Conservation (phyloP, 176 grass and related monocot species). For the Oryza rufipogon region DNA sequence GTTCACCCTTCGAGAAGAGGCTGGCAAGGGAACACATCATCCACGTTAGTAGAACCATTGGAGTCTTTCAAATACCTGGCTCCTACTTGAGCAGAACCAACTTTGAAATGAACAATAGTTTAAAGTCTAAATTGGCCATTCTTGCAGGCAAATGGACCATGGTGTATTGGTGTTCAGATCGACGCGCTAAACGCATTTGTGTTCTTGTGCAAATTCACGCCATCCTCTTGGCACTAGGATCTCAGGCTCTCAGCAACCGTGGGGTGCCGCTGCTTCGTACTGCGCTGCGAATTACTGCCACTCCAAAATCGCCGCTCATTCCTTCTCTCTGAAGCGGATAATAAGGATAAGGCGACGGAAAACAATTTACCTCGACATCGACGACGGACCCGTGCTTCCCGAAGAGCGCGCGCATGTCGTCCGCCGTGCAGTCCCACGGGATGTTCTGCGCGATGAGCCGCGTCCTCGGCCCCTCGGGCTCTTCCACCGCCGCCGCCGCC, state of each 20-base stretch:
- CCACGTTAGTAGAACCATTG: not conserved
- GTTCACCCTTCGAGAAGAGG: constrained; percentile 14
- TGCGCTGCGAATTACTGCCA: not conserved
- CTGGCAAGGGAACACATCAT: not conserved
- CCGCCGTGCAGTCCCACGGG: constrained; percentile 77
- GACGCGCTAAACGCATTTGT: not conserved
- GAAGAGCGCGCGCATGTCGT: constrained; percentile 82
- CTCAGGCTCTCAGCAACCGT: not conserved
- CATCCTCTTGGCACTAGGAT: not conserved
- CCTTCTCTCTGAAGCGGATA: not conserved
- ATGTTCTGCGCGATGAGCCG: constrained; percentile 87
- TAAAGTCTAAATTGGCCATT: not conserved
- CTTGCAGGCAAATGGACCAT: not conserved
- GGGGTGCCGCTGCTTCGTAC: not conserved
- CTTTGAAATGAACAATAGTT: not conserved
- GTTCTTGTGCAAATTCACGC: not conserved
- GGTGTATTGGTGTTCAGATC: not conserved
- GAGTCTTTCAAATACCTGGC: not conserved
- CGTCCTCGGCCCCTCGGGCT: constrained; percentile 42
- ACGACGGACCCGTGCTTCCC: constrained; percentile 73
- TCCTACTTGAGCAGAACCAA: not conserved
- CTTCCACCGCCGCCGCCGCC: constrained; percentile 34
- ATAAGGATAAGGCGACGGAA: constrained; percentile 23
- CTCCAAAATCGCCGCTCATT: not conserved
- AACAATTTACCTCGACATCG: constrained; percentile 65